Base-by-base conservation (phyloP, 805 yeast genomes). In the Wickerhamiella occidentalis region DNA sequence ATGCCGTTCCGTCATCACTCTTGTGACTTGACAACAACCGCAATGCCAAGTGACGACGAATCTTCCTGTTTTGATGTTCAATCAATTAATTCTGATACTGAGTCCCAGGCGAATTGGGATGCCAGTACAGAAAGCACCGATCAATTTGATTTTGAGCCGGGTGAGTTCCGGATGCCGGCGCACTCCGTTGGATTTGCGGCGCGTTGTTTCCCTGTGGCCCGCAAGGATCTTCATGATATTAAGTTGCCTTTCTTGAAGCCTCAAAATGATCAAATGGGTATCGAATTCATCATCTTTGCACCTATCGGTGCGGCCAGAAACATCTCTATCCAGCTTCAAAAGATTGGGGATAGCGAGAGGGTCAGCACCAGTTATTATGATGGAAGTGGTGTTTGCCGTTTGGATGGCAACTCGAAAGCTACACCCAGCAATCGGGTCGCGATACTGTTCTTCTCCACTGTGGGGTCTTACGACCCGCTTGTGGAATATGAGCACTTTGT, bases 1-100 rank as follows among this genome's bases (percentile, higher is more conserved):
- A 33, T 9, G 38, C 9, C 18, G 6, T 17, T 11, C 19, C 38
- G 38, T 33, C 38, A 33, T 12, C 38, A 33, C 38, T 23, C 38
- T 33, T 33, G 38, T 33, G 4, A 9, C 38, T 15, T 30, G 28
- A 25, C 28, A 25, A 25, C n/a, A 9, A 9, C 26, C 5, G 7
- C 30, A 12, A 40, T 40, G 44, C 30, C 44, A 19, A 45, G 41
- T 17, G 47, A 45, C 33, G 47, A 45, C 47, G 47, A 45, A 22
- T 12, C 22, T 8, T 29, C 28, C 11, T 25, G 40, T 7, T 35
- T 45, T 17, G 47, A 38, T 15, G 47, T 45, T 8, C 41, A 19
- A 3, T 45, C 47, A 13, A 28, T 35, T 17, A 6, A 40, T 12
- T 35, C 41, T 19, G 47, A 45, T 36, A 25, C 40, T 17, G 47